phyloP scores from a whole-genome alignment of 2,329 filamentous ascomycete species.

The Fusarium sp. region DNA sequence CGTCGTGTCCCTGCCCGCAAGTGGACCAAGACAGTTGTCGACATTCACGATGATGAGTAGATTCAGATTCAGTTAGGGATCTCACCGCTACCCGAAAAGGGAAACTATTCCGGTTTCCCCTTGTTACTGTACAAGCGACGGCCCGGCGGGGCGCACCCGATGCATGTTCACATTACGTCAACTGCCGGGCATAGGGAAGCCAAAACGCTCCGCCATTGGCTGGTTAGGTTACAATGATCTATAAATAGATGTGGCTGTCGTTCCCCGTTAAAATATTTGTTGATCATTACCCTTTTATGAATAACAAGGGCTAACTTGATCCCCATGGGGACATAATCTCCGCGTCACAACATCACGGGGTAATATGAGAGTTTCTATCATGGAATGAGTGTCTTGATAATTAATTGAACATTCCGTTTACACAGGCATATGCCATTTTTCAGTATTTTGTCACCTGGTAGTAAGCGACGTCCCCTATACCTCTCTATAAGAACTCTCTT shows the following conservation, averaged over 20 bases:
- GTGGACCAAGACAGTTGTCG: slow-evolving; percentile 67
- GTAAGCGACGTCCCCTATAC: not conserved
- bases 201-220: not conserved
- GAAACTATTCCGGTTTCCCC: not conserved
- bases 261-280: not conserved
- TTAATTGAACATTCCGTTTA: not conserved
- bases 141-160: not conserved
- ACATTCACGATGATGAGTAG: slow-evolving; percentile 73
- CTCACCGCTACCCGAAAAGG: not conserved
- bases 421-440: not conserved
- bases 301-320: not conserved
- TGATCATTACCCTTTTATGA: not conserved
- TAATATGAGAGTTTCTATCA: not conserved
- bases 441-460: not conserved
- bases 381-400: not conserved
- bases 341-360: not conserved
- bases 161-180: not conserved
- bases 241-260: not conserved
- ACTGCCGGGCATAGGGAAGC: not conserved
- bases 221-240: not conserved
- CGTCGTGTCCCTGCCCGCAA: slow-evolving; percentile 66
- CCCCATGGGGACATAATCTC: not conserved
- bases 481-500: not conserved
- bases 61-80: slow-evolving; percentile 9
- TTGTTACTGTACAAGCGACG: not conserved